A percentile compares a stretch with the other conserved stretches of the same genome.
Evolutionary conservation across 495 filamentous ascomycete genomes (phyloP).

Genomic region (Penicillium fimorum): DNA sequence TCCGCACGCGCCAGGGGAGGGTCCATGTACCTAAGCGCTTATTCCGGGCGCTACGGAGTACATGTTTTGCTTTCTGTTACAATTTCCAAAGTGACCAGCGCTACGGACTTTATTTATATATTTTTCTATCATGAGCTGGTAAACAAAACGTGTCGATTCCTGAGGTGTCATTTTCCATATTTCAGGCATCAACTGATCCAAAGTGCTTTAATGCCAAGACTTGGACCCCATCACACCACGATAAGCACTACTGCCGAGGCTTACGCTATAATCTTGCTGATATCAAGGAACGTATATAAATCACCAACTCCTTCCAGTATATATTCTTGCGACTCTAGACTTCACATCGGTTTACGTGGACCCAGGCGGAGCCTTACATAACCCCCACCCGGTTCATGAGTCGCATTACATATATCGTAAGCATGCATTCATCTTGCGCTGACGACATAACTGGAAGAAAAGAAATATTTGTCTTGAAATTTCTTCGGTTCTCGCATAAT

Average conservation of each 20-base stretch:
- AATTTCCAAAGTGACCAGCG: not conserved
- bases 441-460: not conserved
- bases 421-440: not conserved
- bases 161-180: not conserved
- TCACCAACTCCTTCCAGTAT: not conserved
- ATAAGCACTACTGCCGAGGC: not conserved
- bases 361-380: no score
- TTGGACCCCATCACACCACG: no score
- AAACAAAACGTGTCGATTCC: not conserved
- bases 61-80: not conserved
- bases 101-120: not conserved
- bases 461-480: constrained; percentile 10
- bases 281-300: no score
- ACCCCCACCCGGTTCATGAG: no score
- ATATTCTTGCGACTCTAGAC: no score
- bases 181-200: not conserved
- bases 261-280: no score
- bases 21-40: constrained; percentile 7
- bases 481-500: constrained; percentile 10
- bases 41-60: not conserved
- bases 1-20: constrained; percentile 5
- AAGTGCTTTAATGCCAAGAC: not conserved
- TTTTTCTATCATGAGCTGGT: no score
- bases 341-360: no score
- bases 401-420: no score